Evolutionary conservation across 140 eudicot genomes (phyloP).

Genomic region (Ambrosia hybrid): DNA sequence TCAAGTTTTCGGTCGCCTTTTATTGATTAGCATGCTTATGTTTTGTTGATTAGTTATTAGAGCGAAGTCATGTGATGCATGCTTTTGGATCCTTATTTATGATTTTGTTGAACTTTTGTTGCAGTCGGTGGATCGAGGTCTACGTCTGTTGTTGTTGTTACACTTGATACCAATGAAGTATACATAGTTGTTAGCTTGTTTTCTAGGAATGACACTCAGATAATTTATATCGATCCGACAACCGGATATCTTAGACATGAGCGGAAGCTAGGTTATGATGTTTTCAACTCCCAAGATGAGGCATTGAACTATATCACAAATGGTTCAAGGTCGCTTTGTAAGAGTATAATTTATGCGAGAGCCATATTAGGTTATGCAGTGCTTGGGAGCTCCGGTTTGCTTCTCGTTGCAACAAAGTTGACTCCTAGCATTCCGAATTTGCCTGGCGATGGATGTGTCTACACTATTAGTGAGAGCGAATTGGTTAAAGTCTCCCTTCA

Average conservation of each 20-base stretch:
- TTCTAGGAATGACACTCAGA: constrained; percentile 68
- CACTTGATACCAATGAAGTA: constrained; percentile 64
- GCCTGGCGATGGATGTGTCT: constrained; percentile 92
- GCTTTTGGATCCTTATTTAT: constrained; percentile 15
- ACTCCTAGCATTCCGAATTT: constrained; percentile 66
- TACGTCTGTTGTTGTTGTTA: constrained; percentile 71
- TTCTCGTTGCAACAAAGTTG: constrained; percentile 87
- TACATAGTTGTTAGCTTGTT: constrained; percentile 69
- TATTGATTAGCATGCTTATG: constrained; percentile 4
- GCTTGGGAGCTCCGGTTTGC: constrained; percentile 67
- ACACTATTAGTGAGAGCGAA: constrained; percentile 77
- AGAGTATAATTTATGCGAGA: constrained; percentile 58
- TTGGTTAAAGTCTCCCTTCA: constrained; percentile 81
- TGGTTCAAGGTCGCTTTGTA: constrained; percentile 71
- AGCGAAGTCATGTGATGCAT: background rate
- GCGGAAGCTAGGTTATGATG: constrained; percentile 60
- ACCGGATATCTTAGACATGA: constrained; percentile 71
- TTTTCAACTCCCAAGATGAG: constrained; percentile 69
- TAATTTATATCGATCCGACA: constrained; percentile 87
- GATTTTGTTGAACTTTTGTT: constrained; percentile 22
- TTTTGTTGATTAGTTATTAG: background rate
- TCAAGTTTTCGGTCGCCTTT: background rate
- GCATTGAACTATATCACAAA: constrained; percentile 75
- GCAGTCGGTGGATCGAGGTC: constrained; percentile 52
- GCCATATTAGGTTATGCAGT: constrained; percentile 91